These are phyloP conservation scores for Penicillium flavigenum DNA, from an alignment of 495 filamentous ascomycete species.

Conservation along the genomic window DNA sequence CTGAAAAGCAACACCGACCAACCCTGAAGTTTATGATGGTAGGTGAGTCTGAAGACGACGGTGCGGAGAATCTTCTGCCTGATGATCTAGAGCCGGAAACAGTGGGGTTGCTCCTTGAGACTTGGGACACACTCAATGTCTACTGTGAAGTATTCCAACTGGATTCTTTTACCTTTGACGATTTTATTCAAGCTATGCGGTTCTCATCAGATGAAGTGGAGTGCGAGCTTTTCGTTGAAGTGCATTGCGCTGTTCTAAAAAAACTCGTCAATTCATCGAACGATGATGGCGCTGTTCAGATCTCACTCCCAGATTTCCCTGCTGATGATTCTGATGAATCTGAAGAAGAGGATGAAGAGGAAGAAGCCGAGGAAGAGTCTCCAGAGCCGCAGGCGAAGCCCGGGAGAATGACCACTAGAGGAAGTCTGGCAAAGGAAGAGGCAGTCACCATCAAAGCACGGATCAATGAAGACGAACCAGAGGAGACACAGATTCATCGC, in stretches of 20 bases:
- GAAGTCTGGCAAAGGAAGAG: constrained; percentile 80
- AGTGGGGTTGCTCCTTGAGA: constrained; percentile 77
- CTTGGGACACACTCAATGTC: constrained; percentile 94
- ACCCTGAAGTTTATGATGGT: constrained; percentile 72
- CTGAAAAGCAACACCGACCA: constrained; percentile 62
- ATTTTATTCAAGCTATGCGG: constrained; percentile 85
- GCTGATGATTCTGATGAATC: constrained; percentile 62
- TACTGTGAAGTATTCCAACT: constrained; percentile 90
- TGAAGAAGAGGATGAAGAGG: constrained; percentile 59
- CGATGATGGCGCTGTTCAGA: constrained; percentile 72
- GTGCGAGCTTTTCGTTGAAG: constrained; percentile 85
- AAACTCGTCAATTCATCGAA: constrained; percentile 73
- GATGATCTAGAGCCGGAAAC: constrained; percentile 74
- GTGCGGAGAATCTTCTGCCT: constrained; percentile 41
- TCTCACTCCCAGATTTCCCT: constrained; percentile 74
- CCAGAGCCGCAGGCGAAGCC: constrained; percentile 53
- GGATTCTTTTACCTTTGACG: constrained; percentile 97
- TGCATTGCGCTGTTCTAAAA: constrained; percentile 89
- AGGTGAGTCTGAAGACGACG: constrained; percentile 47
- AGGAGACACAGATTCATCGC: constrained; percentile 58
- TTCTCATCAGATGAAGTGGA: constrained; percentile 73
- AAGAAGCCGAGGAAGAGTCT: constrained; percentile 35
- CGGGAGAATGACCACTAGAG: constrained; percentile 75
- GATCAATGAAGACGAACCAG: constrained; percentile 28
- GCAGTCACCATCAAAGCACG: constrained; percentile 60